Evolutionary conservation across 371 early-diverging fungal genomes (phyloP), one percentile per base, ranked within the genome.

Genomic region (Mortierella sp.): DNA sequence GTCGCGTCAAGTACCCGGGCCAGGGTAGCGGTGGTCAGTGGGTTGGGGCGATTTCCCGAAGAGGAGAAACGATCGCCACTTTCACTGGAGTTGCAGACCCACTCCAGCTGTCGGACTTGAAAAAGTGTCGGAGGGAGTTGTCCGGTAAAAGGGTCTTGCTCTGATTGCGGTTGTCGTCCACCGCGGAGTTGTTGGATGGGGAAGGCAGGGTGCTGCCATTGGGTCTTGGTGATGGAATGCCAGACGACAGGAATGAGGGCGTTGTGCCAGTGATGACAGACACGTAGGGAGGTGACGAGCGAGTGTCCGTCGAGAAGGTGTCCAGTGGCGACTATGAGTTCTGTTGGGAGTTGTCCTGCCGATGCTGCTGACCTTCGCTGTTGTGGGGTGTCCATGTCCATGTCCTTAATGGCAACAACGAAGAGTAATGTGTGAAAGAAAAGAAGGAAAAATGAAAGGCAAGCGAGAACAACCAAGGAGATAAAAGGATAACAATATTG

Each of bases 181-280:
- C 32, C 18, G 18, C 14, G 2, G 0, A 35, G 41, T 65, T 65
- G 65, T 21, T 65, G 65, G 32, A 65, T 65, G 10, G 65, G 65
- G 10, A 65, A 65, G 21, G 18, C 7, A 0, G 65, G 21, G 24
- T 65, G 65, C 21, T 65, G 35, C 65, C 65, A 65, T 38, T 65
- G 65, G 21, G 65, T 5, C 65, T 35, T 41, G 6, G 65, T 21
- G 65, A 65, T 65, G 35, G 65, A 65, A 38, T 38, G 38, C 65
- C 65, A 65, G 65, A 65, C 65, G 35, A 65, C 38, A 7, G 38
- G 65, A 38, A 65, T 38, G 41, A 65, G 65, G 11, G 38, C 65
- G 2, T 65, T 35, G 65, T 65, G 38, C 65, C 65, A 65, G 35
- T 65, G 65, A 35, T 65, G 35, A 35, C 65, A 65, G 8, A 38